phyloP scores from a whole-genome alignment of 352 stramenopile species.

The Globisporangium irregulare region DNA sequence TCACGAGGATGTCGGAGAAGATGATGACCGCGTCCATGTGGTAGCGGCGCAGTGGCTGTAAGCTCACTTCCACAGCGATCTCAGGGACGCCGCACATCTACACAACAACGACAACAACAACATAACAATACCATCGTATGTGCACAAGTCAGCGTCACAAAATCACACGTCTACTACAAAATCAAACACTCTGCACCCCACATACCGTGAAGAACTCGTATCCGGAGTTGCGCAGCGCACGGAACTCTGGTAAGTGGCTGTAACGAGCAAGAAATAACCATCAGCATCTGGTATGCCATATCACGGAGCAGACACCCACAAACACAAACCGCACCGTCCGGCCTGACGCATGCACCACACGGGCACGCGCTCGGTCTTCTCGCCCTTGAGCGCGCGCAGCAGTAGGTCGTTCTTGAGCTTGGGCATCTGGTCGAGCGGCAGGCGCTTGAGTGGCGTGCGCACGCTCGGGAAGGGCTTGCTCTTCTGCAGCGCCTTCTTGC shows the following conservation, averaged over 20 bases:
- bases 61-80: slow-evolving; percentile 94
- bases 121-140: slow-evolving; percentile 8
- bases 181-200: not conserved
- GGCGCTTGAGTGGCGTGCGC: slow-evolving; percentile 69
- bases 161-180: not conserved
- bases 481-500: slow-evolving; percentile 45
- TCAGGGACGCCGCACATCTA: slow-evolving; percentile 85
- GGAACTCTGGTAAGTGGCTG: slow-evolving; percentile 87
- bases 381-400: slow-evolving; percentile 78
- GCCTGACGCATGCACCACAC: slow-evolving; percentile 98
- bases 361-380: slow-evolving; percentile 89
- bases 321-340: slow-evolving; percentile 69
- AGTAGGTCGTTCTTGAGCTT: slow-evolving; percentile 90
- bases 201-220: slow-evolving; percentile 89
- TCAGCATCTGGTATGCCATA: slow-evolving; percentile 2
- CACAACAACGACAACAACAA: not conserved
- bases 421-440: slow-evolving; percentile 67
- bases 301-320: not conserved
- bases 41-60: slow-evolving; percentile 94
- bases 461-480: slow-evolving; percentile 52
- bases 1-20: slow-evolving; percentile 99
- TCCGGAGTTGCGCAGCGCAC: slow-evolving; percentile 71
- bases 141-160: not conserved
- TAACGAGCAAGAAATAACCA: not conserved
- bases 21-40: slow-evolving; percentile 97